Evolutionary conservation across 2,329 filamentous ascomycete genomes (phyloP).

Genomic region (Elsinoe necatrix): DNA sequence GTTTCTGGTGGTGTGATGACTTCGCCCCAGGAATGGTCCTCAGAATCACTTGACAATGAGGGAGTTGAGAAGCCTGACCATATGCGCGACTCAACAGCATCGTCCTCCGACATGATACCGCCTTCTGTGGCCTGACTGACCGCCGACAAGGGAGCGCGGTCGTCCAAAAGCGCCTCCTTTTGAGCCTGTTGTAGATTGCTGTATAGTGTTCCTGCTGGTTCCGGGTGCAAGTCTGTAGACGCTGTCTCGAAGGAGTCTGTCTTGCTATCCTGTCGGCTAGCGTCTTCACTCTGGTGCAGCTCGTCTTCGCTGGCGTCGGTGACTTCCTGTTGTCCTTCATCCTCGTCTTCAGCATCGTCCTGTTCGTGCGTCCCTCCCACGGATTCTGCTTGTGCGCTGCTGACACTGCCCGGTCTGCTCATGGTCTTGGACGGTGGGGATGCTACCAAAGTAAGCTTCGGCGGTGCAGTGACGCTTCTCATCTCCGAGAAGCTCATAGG

Average conservation of each 20-base stretch:
- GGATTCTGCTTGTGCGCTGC: not conserved
- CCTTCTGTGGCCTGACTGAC: slow-evolving; percentile 17
- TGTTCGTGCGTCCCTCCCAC: not conserved
- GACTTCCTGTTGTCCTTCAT: not conserved
- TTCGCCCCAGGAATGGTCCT: slow-evolving; percentile 35
- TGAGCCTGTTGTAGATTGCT: slow-evolving; percentile 5
- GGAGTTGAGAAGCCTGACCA: slow-evolving; percentile 32
- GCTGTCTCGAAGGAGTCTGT: not conserved
- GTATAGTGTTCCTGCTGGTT: not conserved
- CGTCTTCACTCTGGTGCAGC: not conserved
- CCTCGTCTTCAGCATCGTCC: not conserved
- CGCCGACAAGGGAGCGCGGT: slow-evolving; percentile 19
- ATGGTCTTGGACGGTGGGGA: slow-evolving; percentile 33
- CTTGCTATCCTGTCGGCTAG: not conserved
- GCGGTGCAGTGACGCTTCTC: slow-evolving; percentile 30
- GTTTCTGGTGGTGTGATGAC: slow-evolving; percentile 34
- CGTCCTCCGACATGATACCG: slow-evolving; percentile 14
- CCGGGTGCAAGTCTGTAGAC: not conserved
- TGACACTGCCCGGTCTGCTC: not conserved
- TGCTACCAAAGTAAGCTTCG: slow-evolving; percentile 37
- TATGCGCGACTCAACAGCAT: slow-evolving; percentile 5
- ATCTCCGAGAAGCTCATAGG: slow-evolving; percentile 19
- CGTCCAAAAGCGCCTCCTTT: slow-evolving; percentile 4
- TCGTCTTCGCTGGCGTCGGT: not conserved
- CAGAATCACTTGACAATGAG: slow-evolving; percentile 36